Conservation (phyloP, 768 basidiomycete species). For the Galerina sulciceps region DNA sequence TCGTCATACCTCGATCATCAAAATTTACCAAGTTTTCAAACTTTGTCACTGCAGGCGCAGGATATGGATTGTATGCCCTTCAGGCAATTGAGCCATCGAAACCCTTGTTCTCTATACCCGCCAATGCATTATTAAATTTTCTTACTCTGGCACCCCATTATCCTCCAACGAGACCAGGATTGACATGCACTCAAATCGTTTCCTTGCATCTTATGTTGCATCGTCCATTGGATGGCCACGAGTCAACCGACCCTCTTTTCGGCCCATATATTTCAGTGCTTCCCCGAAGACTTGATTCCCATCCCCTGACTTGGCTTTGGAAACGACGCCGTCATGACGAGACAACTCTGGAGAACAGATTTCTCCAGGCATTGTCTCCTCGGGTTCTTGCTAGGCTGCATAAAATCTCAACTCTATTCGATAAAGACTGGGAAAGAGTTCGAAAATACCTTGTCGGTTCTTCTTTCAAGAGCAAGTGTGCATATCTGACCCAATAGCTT, state of each 20-base stretch:
- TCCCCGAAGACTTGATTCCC: conserved; percentile 72
- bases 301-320: conserved; percentile 83
- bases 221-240: conserved; percentile 45
- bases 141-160: conserved; percentile 69
- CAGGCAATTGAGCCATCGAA: conserved; percentile 48
- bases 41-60: conserved; percentile 49
- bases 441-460: conserved; percentile 55
- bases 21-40: neutral
- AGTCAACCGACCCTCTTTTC: conserved; percentile 58
- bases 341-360: conserved; percentile 15
- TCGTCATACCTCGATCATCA: conserved; percentile 8
- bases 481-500: conserved; percentile 2
- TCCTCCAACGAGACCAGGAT: conserved; percentile 36
- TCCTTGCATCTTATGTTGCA: conserved; percentile 81
- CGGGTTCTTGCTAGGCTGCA: conserved; percentile 45
- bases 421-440: conserved; percentile 61
- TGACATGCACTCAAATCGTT: conserved; percentile 76
- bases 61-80: conserved; percentile 70
- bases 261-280: conserved; percentile 82
- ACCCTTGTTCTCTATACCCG: conserved; percentile 72
- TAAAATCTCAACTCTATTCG: conserved; percentile 51
- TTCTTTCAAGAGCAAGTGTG: neutral
- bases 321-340: conserved; percentile 18
- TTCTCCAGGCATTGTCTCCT: conserved; percentile 54
- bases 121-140: conserved; percentile 71